Percentiles rank a stretch among this genome's conserved stretches.
Evolutionary conservation across 805 yeast species (phyloP).

Genomic region (Nematodospora valgi): DNA sequence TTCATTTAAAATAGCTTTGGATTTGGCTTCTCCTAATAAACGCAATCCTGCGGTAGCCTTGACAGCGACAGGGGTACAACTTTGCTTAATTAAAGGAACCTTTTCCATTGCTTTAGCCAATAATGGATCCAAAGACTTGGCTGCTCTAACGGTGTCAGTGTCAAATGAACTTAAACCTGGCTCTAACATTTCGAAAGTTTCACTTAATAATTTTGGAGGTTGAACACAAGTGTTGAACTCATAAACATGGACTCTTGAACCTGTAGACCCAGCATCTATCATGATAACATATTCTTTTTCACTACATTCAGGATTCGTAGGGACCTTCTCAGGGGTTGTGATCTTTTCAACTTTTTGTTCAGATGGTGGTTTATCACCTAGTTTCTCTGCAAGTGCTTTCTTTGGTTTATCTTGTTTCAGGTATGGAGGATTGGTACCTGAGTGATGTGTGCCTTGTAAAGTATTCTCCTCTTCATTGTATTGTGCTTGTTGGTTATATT

Average conservation of each 20-base stretch:
- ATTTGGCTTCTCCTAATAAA: conserved; percentile 71
- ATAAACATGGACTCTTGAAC: conserved; percentile 93
- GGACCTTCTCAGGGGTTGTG: not conserved
- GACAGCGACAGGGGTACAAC: conserved; percentile 91
- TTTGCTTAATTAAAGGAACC: conserved; percentile 69
- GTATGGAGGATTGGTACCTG: conserved; percentile 36
- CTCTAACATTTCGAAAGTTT: conserved; percentile 81
- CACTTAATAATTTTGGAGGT: conserved; percentile 78
- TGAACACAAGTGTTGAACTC: conserved; percentile 82
- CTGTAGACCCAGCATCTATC: conserved; percentile 98
- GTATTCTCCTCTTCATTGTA: conserved; percentile 22
- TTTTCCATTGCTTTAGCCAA: conserved; percentile 68
- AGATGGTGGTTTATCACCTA: conserved; percentile 8
- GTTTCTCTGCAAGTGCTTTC: conserved; percentile 10
- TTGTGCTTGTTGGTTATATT: too few relatives aligned
- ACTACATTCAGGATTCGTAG: conserved; percentile 17
- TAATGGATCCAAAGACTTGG: conserved; percentile 81
- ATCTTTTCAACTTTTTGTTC: conserved; percentile 2
- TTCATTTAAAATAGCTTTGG: conserved; percentile 66
- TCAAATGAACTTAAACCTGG: conserved; percentile 91
- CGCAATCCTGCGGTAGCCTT: conserved; percentile 98
- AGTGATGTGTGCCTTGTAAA: conserved; percentile 31
- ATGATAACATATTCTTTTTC: conserved; percentile 74
- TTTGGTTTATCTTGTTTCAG: conserved; percentile 13
- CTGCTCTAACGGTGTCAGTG: conserved; percentile 80